Evolutionary conservation across 2,329 filamentous ascomycete species (phyloP), one percentile per base, ranked within the genome.

Genomic region (Ceratocystis cacaofunesta): DNA sequence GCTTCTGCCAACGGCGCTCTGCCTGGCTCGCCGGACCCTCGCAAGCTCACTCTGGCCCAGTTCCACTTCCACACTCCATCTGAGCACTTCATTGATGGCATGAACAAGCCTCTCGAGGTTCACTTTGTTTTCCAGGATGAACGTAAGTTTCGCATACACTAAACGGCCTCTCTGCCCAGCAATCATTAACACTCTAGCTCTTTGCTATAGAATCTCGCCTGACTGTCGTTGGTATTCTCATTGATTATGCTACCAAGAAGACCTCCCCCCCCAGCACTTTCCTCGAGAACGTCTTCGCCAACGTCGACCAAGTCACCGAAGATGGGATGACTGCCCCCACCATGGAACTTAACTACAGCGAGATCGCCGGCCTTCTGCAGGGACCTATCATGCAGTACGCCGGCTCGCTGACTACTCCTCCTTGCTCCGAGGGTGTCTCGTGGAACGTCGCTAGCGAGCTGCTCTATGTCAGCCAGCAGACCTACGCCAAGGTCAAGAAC

Each of bases 1-100:
- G 61, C 61, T 28, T 5, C 41, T 12, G 3, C 15, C 15, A 48
- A 30, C 10, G 61, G 41, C 36, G 22, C 44, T 6, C 36, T 46
- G 25, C 25, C 41, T n/a, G n/a, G 19, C 5, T 71, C 78, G 25
- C 75, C 77, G 30, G 73, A 70, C 1, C 75, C 74, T 36, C 71
- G 72, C 17, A 70, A 74, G 17, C 83, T 78, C 71, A 70, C 69
- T 0, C 74, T 84, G 15, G 73, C 73, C 60, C 82, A 85, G 69
- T 84, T 84, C 74, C 82, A 85, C 72, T 82, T 85, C 73, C 83
- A 85, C 70, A 80, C 80, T 0, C 82, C 83, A 0, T 80, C 80
- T 55, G 83, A 85, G 75, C 83, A 85, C 69, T 76, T 78, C 60
- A 74, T 84, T 71, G 69, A 77, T 70, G 72, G 76, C 6, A 73